Conservation (phyloP, 2,329 filamentous ascomycete species). For the Scortechinia acanthostroma region DNA sequence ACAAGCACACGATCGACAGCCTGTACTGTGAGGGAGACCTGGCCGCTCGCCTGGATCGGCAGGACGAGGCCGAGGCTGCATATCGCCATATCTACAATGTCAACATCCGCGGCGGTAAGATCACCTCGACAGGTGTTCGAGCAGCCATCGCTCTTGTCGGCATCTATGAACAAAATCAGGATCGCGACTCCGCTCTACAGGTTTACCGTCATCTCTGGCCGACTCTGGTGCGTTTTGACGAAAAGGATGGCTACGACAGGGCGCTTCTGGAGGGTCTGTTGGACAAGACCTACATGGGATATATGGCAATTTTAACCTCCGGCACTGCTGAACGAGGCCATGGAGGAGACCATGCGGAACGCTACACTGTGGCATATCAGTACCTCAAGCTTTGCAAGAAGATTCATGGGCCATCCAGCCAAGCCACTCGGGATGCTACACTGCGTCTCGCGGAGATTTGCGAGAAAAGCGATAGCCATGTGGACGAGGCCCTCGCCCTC, state of each 20-base stretch:
- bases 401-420: background rate
- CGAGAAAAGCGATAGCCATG: background rate
- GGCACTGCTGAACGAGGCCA: background rate
- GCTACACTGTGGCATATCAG: background rate
- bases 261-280: background rate
- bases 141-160: background rate
- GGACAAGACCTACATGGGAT: background rate
- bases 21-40: background rate
- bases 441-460: background rate
- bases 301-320: background rate
- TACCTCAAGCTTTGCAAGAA: background rate
- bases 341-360: background rate
- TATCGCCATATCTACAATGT: background rate
- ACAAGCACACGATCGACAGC: conserved; percentile 1
- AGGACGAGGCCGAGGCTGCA: background rate
- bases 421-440: background rate
- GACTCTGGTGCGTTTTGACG: background rate
- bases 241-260: background rate
- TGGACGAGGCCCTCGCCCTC: background rate
- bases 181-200: background rate
- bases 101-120: background rate
- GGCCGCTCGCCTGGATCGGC: background rate
- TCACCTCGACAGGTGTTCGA: background rate
- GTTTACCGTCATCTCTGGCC: conserved; percentile 1
- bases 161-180: background rate